A percentile compares a stretch with the other conserved stretches of the same genome.
Evolutionary conservation across 2,329 filamentous ascomycete species (phyloP).

Genomic region (Cytospora leucostoma): DNA sequence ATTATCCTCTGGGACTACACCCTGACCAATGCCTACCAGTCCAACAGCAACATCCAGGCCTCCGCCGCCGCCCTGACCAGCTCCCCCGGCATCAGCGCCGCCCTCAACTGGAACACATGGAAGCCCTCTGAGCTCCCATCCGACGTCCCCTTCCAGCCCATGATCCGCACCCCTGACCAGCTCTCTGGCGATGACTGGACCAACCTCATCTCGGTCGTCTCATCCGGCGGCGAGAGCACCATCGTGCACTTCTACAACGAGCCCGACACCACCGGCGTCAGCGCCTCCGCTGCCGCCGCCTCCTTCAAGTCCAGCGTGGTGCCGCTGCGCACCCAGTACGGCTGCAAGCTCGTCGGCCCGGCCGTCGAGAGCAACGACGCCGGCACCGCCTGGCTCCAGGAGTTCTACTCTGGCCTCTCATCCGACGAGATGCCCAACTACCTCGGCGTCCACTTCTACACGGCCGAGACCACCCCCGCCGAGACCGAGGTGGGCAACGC

Average conservation of each 20-base stretch:
- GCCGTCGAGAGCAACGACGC: constrained; percentile 41
- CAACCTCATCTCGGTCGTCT: constrained; percentile 32
- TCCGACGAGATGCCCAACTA: constrained; percentile 42
- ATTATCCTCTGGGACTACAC: constrained; percentile 48
- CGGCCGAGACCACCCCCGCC: constrained; percentile 36
- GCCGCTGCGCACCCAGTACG: constrained; percentile 34
- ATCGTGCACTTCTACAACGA: constrained; percentile 50
- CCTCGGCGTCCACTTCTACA: constrained; percentile 48
- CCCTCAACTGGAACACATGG: constrained; percentile 47
- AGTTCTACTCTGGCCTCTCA: constrained; percentile 41
- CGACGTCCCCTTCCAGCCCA: constrained; percentile 43
- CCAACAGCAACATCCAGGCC: constrained; percentile 9
- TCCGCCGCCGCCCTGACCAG: constrained; percentile 33
- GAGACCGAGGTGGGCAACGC: constrained; percentile 36
- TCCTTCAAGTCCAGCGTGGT: constrained; percentile 43
- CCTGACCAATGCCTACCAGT: constrained; percentile 33
- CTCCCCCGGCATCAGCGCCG: constrained; percentile 38
- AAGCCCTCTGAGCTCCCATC: constrained; percentile 39
- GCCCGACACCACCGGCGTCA: constrained; percentile 43
- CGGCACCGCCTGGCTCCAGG: constrained; percentile 44
- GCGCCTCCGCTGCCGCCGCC: constrained; percentile 39
- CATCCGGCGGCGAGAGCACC: constrained; percentile 25
- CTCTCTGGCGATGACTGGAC: constrained; percentile 43
- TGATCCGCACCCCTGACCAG: constrained; percentile 42
- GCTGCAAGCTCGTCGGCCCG: constrained; percentile 41